phyloP scores from a whole-genome alignment of 805 yeast genomes.

The Candida ortonii region DNA sequence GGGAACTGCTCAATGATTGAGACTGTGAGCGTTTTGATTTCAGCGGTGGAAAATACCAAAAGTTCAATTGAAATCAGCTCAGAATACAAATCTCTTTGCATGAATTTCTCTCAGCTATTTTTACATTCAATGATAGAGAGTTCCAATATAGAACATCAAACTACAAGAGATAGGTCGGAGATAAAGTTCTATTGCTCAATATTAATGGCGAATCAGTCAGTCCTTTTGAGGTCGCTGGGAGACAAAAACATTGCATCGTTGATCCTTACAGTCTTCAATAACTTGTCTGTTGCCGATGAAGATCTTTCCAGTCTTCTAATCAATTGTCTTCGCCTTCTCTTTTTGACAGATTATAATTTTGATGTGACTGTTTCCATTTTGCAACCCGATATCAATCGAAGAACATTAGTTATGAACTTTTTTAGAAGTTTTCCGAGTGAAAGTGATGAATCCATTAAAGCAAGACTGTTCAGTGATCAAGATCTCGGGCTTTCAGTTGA shows the following conservation, averaged over 20 bases:
- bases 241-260: slow-evolving; percentile 12
- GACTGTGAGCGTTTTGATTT: slow-evolving; percentile 3
- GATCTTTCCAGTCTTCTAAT: slow-evolving; percentile 18
- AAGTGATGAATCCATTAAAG: slow-evolving; percentile 24
- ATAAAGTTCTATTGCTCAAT: slow-evolving; percentile 24
- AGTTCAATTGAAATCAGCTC: slow-evolving; percentile 1
- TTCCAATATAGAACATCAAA: slow-evolving; percentile 9
- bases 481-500: slow-evolving; percentile 10
- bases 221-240: slow-evolving; percentile 9
- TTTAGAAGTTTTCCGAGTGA: slow-evolving; percentile 11
- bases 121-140: slow-evolving; percentile 12
- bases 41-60: slow-evolving; percentile 2
- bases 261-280: slow-evolving; percentile 16
- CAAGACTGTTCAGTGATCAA: slow-evolving; percentile 9
- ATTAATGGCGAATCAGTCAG: slow-evolving; percentile 21
- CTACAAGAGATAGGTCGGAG: slow-evolving; percentile 1
- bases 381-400: not conserved
- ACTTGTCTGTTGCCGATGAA: slow-evolving; percentile 6
- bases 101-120: slow-evolving; percentile 20
- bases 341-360: slow-evolving; percentile 9
- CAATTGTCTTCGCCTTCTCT: slow-evolving; percentile 24
- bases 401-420: slow-evolving; percentile 1
- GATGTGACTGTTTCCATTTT: slow-evolving; percentile 1
- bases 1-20: slow-evolving; percentile 9
- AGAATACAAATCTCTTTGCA: slow-evolving; percentile 12